Evolutionary conservation across 768 basidiomycete species (phyloP).

Genomic region (Coprinellus micaceus): DNA sequence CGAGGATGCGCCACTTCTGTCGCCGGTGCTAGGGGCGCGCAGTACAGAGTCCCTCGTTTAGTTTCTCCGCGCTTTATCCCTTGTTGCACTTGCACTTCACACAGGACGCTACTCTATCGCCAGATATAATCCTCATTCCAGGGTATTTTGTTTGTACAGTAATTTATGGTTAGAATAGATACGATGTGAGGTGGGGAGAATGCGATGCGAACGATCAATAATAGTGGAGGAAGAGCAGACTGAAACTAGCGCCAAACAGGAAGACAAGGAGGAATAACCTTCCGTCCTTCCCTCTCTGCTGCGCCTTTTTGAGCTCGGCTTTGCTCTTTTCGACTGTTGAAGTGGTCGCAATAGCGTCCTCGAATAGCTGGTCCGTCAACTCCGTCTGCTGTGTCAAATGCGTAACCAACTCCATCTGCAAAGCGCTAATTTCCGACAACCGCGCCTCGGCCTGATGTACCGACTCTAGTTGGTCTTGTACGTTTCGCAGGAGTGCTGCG

Average conservation of each 20-base stretch:
- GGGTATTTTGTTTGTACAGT: conserved; percentile 11
- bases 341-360: conserved; percentile 88
- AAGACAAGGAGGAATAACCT: conserved; percentile 89
- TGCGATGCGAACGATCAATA: conserved; percentile 46
- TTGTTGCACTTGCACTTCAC: too few species aligned
- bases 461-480: conserved; percentile 81
- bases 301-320: conserved; percentile 84
- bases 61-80: too few species aligned
- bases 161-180: conserved; percentile 16
- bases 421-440: conserved; percentile 85
- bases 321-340: conserved; percentile 88
- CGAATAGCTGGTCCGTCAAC: conserved; percentile 88
- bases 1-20: conserved; percentile 59
- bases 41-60: too few species aligned
- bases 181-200: conserved; percentile 3
- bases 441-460: conserved; percentile 91
- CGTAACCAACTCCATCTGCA: conserved; percentile 88
- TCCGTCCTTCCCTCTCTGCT: conserved; percentile 79
- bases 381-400: conserved; percentile 90
- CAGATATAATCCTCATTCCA: neutral
- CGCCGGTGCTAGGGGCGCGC: conserved; percentile 9
- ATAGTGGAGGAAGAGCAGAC: conserved; percentile 89
- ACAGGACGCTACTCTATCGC: too few species aligned
- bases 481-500: conserved; percentile 75
- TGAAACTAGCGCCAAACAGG: conserved; percentile 86